Percentiles rank a stretch among this genome's conserved stretches.
Evolutionary conservation across 225 moss, liverwort and hornwort species (phyloP).

Genomic region (Straminergon stramineum): DNA sequence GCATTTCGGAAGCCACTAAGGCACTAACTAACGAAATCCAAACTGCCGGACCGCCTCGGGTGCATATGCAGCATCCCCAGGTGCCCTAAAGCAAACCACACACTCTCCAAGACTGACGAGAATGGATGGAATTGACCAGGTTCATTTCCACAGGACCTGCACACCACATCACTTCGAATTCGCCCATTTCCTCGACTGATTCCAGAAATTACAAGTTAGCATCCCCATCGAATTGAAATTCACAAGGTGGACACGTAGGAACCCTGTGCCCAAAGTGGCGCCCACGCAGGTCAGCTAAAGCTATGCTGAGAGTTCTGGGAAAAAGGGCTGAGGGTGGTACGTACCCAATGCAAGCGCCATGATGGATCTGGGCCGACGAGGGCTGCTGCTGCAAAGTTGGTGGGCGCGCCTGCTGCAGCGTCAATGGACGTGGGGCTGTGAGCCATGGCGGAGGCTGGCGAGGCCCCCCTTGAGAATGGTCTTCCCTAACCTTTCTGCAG

Average conservation of each 20-base stretch:
- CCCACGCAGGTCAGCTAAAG: not conserved
- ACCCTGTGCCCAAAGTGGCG: not conserved
- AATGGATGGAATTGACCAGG: not conserved
- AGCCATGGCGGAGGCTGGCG: not conserved
- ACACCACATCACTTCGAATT: not conserved
- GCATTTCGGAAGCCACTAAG: not conserved
- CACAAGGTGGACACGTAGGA: not conserved
- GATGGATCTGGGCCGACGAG: not conserved
- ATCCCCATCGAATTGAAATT: not conserved
- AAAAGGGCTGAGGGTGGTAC: not conserved
- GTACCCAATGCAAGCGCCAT: conserved; percentile 3
- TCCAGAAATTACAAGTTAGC: not conserved
- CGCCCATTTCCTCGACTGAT: not conserved
- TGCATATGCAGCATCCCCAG: not conserved
- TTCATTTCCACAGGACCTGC: not conserved
- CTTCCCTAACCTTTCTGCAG: not conserved
- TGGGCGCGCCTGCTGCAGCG: not conserved
- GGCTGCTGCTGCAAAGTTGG: not conserved
- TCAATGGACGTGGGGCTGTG: not conserved
- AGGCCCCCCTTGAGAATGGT: not conserved
- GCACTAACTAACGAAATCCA: not conserved
- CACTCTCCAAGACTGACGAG: not conserved
- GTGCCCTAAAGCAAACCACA: not conserved
- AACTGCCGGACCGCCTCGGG: not conserved
- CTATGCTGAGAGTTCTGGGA: not conserved